phyloP scores from a whole-genome alignment of 2,329 filamentous ascomycete species.

The Hortaea werneckii region DNA sequence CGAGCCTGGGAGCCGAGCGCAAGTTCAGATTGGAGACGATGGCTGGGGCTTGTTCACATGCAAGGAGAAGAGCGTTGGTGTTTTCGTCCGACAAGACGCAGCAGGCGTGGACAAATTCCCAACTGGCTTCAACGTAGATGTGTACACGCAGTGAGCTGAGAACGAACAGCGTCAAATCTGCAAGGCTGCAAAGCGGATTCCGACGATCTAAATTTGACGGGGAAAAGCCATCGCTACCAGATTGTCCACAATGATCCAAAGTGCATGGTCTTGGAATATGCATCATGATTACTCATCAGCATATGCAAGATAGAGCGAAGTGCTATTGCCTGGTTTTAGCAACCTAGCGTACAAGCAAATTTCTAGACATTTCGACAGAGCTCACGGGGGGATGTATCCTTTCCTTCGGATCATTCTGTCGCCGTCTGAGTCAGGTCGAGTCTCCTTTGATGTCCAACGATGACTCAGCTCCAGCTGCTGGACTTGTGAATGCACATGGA shows the following conservation, averaged over 20 bases:
- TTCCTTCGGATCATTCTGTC: too few species aligned
- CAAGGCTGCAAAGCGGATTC: background rate
- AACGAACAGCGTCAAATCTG: background rate
- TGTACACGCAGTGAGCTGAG: background rate
- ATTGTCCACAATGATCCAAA: background rate
- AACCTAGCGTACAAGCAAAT: too few species aligned
- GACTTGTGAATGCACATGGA: too few species aligned
- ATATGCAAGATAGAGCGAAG: background rate
- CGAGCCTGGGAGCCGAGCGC: constrained; percentile 37
- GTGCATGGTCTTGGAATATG: background rate
- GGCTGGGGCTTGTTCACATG: constrained; percentile 52
- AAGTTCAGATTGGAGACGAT: constrained; percentile 48
- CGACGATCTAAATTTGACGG: background rate
- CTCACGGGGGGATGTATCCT: too few species aligned
- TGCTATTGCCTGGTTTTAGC: background rate
- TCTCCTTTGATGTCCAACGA: too few species aligned
- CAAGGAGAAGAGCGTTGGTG: constrained; percentile 44
- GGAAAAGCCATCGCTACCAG: background rate
- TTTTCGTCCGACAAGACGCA: constrained; percentile 50
- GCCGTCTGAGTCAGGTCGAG: too few species aligned
- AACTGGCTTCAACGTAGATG: constrained; percentile 3
- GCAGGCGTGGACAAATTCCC: constrained; percentile 4
- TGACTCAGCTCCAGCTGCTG: too few species aligned
- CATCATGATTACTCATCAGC: background rate
- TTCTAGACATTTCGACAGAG: too few species aligned